These are phyloP conservation scores for Pseudoscleropodium purum DNA, from an alignment of 225 moss, liverwort and hornwort species.

Conservation along the genomic window DNA sequence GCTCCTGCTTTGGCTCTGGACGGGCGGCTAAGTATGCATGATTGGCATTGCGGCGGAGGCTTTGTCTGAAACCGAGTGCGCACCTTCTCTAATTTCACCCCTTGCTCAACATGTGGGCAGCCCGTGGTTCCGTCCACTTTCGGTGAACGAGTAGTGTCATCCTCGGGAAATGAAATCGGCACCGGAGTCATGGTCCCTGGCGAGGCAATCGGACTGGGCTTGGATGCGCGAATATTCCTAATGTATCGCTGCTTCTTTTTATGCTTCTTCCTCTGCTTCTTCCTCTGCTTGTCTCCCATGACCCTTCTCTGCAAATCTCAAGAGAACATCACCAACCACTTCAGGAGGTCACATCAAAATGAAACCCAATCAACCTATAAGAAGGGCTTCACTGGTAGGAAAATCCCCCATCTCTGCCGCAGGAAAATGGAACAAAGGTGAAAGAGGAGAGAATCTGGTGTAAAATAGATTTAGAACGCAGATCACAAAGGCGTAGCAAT, in stretches of 20 bases:
- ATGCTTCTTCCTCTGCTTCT: slow-evolving; percentile 8
- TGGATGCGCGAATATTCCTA: not conserved
- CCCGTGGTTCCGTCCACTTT: not conserved
- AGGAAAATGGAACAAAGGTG: not conserved
- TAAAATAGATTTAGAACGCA: not conserved
- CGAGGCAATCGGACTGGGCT: not conserved
- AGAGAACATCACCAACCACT: not conserved
- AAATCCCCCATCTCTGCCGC: not conserved
- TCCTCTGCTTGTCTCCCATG: slow-evolving; percentile 11
- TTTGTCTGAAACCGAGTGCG: slow-evolving; percentile 20
- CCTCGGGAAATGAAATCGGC: not conserved
- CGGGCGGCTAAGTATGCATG: slow-evolving; percentile 8
- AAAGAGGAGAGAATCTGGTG: not conserved
- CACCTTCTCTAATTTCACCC: slow-evolving; percentile 24
- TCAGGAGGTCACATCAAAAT: not conserved
- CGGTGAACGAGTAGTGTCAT: not conserved
- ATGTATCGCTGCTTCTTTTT: slow-evolving; percentile 6
- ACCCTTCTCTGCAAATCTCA: not conserved
- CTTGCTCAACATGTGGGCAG: slow-evolving; percentile 1
- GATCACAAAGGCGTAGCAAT: not conserved
- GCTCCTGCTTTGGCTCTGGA: slow-evolving; percentile 5
- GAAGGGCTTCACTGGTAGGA: too few species aligned
- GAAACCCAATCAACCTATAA: not conserved
- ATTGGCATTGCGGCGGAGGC: slow-evolving; percentile 17
- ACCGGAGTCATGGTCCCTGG: not conserved